These are phyloP conservation scores for Fusarium sp. DNA, from an alignment of 2,329 filamentous ascomycete genomes.

Conservation along the genomic window DNA sequence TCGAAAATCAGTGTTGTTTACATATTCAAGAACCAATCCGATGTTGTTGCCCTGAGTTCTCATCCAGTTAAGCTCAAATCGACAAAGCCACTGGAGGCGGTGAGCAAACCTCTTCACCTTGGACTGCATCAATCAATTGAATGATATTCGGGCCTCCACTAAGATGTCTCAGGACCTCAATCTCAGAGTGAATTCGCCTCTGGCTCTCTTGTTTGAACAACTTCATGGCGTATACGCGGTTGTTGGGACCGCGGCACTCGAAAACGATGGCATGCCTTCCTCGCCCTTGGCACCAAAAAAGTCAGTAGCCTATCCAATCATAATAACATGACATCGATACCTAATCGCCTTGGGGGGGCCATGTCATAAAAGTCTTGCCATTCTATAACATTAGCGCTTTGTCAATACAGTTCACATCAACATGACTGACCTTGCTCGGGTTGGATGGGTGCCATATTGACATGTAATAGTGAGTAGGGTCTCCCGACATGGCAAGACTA, in stretches of 20 bases:
- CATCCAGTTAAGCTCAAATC: accelerated
- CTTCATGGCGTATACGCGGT: slow-evolving; percentile 24
- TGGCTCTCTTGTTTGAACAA: slow-evolving; percentile 18
- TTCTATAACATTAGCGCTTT: not conserved
- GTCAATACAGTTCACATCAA: too few relatives aligned
- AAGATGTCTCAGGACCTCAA: slow-evolving; percentile 4
- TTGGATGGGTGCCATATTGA: too few relatives aligned
- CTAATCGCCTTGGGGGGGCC: slow-evolving; percentile 7
- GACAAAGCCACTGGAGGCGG: accelerated
- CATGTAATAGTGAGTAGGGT: too few relatives aligned
- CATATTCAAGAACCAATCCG: slow-evolving; percentile 24
- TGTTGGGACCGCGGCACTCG: slow-evolving; percentile 8
- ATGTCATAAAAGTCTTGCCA: slow-evolving; percentile 18
- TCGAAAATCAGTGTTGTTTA: slow-evolving; percentile 18
- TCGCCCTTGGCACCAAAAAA: not conserved
- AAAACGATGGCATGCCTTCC: slow-evolving; percentile 26
- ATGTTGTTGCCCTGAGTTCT: slow-evolving; percentile 9
- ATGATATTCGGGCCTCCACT: slow-evolving; percentile 9
- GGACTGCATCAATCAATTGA: slow-evolving; percentile 9
- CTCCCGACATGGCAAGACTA: too few relatives aligned
- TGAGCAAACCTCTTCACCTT: slow-evolving; percentile 19
- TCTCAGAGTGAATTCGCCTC: slow-evolving; percentile 9
- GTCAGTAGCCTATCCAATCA: not conserved
- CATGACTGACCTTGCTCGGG: too few relatives aligned
- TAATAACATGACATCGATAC: not conserved